phyloP scores from a whole-genome alignment of 805 yeast species.

The Sugiyamaella valdiviana region DNA sequence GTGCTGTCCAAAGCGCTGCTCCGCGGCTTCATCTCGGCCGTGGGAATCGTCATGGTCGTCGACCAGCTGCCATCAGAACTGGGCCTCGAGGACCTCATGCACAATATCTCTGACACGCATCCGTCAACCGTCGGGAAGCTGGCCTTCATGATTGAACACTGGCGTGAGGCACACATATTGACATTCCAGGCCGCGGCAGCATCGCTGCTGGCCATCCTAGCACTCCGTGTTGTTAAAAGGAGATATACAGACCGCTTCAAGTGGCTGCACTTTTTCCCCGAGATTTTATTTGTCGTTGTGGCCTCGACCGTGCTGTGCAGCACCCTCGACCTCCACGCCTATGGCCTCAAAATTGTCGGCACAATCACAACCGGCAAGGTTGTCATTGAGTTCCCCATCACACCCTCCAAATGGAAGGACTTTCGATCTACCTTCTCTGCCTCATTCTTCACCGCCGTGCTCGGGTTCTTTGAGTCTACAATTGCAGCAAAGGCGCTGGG shows the following conservation, averaged over 20 bases:
- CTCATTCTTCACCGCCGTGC: constrained; percentile 68
- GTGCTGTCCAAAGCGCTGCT: constrained; percentile 70
- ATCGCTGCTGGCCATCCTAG: constrained; percentile 43
- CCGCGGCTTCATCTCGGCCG: constrained; percentile 79
- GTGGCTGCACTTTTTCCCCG: constrained; percentile 67
- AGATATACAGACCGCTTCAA: constrained; percentile 31
- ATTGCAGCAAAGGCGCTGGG: constrained; percentile 88
- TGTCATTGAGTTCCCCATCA: constrained; percentile 54
- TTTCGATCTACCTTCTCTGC: constrained; percentile 57
- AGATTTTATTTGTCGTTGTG: constrained; percentile 70
- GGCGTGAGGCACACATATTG: constrained; percentile 44
- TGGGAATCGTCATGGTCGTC: constrained; percentile 75
- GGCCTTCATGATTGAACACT: constrained; percentile 48
- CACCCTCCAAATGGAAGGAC: constrained; percentile 39
- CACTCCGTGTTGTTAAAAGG: constrained; percentile 39
- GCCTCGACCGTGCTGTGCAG: constrained; percentile 51
- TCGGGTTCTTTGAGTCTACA: constrained; percentile 90
- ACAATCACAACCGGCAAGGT: constrained; percentile 47
- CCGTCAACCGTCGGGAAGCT: constrained; percentile 71
- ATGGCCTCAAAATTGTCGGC: constrained; percentile 67
- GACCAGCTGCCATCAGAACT: constrained; percentile 69
- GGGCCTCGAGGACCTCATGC: constrained; percentile 49
- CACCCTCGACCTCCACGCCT: constrained; percentile 27
- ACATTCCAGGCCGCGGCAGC: constrained; percentile 55
- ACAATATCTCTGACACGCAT: constrained; percentile 36